Conservation (phyloP, 2,329 filamentous ascomycete genomes). For the Calonectria pseudoreteaudii region DNA sequence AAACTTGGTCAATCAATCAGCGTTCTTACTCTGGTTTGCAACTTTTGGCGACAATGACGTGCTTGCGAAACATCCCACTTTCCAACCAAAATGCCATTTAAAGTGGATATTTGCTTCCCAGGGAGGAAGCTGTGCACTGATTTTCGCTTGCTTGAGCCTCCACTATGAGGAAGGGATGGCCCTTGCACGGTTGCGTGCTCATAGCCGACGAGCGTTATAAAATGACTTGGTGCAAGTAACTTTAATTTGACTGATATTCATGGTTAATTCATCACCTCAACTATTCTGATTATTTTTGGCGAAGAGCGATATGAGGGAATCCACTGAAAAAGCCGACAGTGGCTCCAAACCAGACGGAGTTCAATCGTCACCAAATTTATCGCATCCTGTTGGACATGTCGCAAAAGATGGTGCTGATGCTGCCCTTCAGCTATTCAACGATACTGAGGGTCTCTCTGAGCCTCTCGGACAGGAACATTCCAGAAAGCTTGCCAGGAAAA, state of each 20-base stretch:
- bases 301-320: slow-evolving; percentile 9
- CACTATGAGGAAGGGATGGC: background rate
- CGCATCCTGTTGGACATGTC: background rate
- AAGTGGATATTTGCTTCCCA: background rate
- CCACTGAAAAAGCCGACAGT: background rate
- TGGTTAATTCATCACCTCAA: background rate
- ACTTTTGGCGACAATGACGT: background rate
- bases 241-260: background rate
- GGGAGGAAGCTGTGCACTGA: slow-evolving; percentile 6
- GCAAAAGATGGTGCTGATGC: slow-evolving; percentile 23
- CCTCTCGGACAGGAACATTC: slow-evolving; percentile 26
- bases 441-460: slow-evolving; percentile 24
- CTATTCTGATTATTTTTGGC: background rate
- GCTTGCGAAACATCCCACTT: slow-evolving; percentile 1
- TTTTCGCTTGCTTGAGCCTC: background rate
- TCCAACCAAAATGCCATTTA: background rate
- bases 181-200: slow-evolving; percentile 14
- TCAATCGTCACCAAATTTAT: background rate
- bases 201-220: background rate
- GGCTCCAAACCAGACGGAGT: background rate
- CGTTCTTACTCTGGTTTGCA: background rate
- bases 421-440: slow-evolving; percentile 30
- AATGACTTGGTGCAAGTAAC: background rate
- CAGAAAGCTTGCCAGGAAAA: slow-evolving; percentile 32
- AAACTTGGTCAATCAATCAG: background rate